Base-by-base conservation (phyloP, 768 basidiomycete genomes). In the Sarcomyxa edulis region DNA sequence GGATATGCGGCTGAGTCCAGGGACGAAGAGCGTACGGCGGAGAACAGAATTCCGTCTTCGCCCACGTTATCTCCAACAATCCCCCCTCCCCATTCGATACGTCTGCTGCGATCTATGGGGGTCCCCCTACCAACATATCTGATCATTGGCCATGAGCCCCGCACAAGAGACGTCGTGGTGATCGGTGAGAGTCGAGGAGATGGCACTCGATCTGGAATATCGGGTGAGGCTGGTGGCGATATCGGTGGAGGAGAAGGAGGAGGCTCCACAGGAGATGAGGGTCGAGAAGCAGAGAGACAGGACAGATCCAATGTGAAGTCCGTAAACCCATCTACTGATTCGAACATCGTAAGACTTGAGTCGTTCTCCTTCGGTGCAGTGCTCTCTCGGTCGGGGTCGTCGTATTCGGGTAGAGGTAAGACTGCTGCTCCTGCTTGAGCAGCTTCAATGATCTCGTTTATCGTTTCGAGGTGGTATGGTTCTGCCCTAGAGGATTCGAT, bases 81-180 rank as follows among this genome's bases (percentile, higher is more conserved):
- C 12, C 20, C 31, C 1, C 60, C 68, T 19, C 63, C 65, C 73
- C 72, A 75, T 48, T 72, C 66, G 16, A 62, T 55, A 18, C 64
- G 52, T 36, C 72, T 55, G 24, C 51, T 62, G 11, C 54, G 62
- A 45, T 73, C 71, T 12, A 72, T 61, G 1, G 71, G 73, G 1
- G 73, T 75, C 1, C 72, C 72, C 15, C 70, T 59, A 8, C 69
- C 71, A 5, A 71, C 63, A 44, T 71, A 71, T 32, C 56, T 58
- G 26, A 65, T 51, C 12, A 67, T 52, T 0, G 70, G 70, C 67
- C 68, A 71, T 2, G 73, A 68, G 5, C 68, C 66, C 7, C 64
- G 52, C 9, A 56, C 46, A n/a, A 54, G 45, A 0, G 61, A 52
- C 1, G 60, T 48, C 1, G 55, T 45, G 5, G 58, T 55, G 14